These are phyloP conservation scores for Melanomma pulvis-pyrius DNA, from an alignment of 495 filamentous ascomycete species.

Conservation along the genomic window DNA sequence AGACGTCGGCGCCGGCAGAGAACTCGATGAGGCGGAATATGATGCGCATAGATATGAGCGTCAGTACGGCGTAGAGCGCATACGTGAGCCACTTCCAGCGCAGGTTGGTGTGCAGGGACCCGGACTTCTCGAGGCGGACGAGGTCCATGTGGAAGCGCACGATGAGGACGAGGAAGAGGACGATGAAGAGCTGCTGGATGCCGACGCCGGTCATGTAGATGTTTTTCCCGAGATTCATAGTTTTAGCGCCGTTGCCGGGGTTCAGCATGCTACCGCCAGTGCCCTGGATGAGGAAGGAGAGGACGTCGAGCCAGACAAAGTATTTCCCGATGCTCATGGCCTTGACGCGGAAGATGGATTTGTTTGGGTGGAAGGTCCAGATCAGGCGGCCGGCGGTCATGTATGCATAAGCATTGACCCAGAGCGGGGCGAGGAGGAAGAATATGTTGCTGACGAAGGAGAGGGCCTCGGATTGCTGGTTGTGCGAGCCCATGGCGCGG, in stretches of 20 bases:
- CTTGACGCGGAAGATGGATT: conserved; percentile 54
- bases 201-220: conserved; percentile 66
- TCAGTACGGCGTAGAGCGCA: conserved; percentile 54
- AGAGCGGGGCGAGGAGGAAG: conserved; percentile 30
- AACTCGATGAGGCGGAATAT: conserved; percentile 64
- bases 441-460: conserved; percentile 40
- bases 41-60: conserved; percentile 61
- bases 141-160: conserved; percentile 54
- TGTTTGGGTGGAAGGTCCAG: conserved; percentile 54
- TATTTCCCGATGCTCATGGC: conserved; percentile 54
- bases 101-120: background rate
- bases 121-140: conserved; percentile 32
- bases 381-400: conserved; percentile 69
- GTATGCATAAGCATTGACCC: conserved; percentile 71
- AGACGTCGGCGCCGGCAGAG: conserved; percentile 42
- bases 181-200: conserved; percentile 62
- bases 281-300: conserved; percentile 65
- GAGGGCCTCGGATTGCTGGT: conserved; percentile 53
- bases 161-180: conserved; percentile 54
- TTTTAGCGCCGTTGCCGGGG: conserved; percentile 15
- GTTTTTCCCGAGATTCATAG: conserved; percentile 53
- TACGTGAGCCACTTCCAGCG: conserved; percentile 54
- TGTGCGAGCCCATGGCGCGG: conserved; percentile 44
- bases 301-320: conserved; percentile 66
- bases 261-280: conserved; percentile 54